phyloP scores from a whole-genome alignment of 2,329 filamentous ascomycete genomes.

The Elsinoe ampelina region DNA sequence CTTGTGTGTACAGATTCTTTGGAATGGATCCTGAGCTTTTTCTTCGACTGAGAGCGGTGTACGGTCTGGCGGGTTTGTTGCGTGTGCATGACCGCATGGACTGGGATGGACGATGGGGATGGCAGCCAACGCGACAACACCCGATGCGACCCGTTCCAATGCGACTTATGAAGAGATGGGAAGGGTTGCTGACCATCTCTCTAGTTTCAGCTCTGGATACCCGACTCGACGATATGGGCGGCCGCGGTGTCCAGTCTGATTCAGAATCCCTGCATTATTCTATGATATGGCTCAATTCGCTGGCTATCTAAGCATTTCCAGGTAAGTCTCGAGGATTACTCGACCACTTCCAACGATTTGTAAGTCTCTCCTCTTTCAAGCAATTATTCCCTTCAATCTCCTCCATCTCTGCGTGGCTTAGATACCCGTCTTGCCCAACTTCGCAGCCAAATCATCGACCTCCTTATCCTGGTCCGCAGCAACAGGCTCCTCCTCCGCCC shows the following conservation, averaged over 20 bases:
- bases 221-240: too few relatives aligned
- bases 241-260: too few relatives aligned
- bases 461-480: constrained; percentile 62
- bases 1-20: background rate
- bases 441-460: constrained; percentile 70
- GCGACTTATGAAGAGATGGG: background rate
- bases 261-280: too few relatives aligned
- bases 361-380: background rate
- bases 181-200: background rate
- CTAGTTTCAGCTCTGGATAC: background rate
- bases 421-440: constrained; percentile 59
- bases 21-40: background rate
- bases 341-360: too few relatives aligned
- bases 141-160: background rate
- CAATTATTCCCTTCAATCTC: background rate
- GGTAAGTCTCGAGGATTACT: too few relatives aligned
- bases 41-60: background rate
- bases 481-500: constrained; percentile 65
- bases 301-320: too few relatives aligned
- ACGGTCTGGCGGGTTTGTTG: background rate
- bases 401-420: constrained; percentile 16
- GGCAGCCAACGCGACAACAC: background rate
- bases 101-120: background rate
- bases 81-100: background rate
- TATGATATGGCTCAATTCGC: too few relatives aligned